A percentile compares a stretch with the other conserved stretches of the same genome.
Conservation (phyloP, 1,139 yeast genomes). For the Saccharomyces pastorianus region DNA sequence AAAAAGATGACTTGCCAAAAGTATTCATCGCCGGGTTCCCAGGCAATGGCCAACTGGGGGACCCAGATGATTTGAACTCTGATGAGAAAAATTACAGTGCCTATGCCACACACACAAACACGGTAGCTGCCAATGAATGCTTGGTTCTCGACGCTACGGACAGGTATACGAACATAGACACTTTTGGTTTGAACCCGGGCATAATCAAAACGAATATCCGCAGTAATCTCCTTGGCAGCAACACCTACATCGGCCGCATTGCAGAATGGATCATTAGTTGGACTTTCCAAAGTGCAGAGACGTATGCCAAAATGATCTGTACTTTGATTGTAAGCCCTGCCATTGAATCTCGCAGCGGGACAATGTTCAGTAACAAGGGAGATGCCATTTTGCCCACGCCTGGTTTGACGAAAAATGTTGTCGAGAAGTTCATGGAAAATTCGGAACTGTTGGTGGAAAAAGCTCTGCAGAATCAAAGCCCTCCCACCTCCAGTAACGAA, state of each 20-base stretch:
- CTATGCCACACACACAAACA: constrained; percentile 31
- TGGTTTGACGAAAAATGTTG: constrained; percentile 27
- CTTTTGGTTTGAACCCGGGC: constrained; percentile 36
- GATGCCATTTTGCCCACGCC: constrained; percentile 23
- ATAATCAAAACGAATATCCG: constrained; percentile 33
- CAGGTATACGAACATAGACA: constrained; percentile 17
- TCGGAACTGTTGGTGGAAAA: constrained; percentile 16
- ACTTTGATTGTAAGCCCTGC: constrained; percentile 31
- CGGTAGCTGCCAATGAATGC: constrained; percentile 37
- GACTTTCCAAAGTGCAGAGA: constrained; percentile 30
- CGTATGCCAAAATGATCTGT: constrained; percentile 28
- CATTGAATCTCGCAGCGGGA: constrained; percentile 27
- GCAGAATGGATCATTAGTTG: constrained; percentile 29
- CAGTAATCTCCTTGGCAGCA: constrained; percentile 28
- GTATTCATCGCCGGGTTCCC: constrained; percentile 36
- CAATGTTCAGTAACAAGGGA: constrained; percentile 29
- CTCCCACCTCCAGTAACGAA: background rate
- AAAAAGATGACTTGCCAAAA: constrained; percentile 22
- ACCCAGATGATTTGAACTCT: constrained; percentile 31
- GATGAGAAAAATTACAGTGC: constrained; percentile 28
- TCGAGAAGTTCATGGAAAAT: constrained; percentile 18
- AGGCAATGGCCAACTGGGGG: constrained; percentile 31
- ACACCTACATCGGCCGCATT: constrained; percentile 19
- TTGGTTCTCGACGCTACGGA: constrained; percentile 25
- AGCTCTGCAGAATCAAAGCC: constrained; percentile 1